Base-by-base conservation (phyloP, 805 yeast genomes). In the Starmerella powellii region DNA sequence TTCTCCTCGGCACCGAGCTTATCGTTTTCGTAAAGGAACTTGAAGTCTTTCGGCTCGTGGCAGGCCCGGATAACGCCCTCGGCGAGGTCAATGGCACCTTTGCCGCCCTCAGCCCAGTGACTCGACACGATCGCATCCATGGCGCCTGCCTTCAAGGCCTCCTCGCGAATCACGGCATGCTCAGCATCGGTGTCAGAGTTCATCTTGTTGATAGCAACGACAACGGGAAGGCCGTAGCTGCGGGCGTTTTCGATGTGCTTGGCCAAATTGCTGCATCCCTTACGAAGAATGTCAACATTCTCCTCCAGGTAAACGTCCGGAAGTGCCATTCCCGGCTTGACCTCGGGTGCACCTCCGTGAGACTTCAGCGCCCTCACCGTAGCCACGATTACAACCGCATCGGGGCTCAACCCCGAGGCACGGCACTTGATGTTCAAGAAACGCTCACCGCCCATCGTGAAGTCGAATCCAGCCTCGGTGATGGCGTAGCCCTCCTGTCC, bases 371-470 rank as follows among this genome's bases (percentile, higher is more conserved):
- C 97, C 59, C 96, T 73, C 3, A 88, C 91, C 27, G 97, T 88
- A 30, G 96, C 95, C 45, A 88, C 97, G 55, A 88, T 74, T 34
- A 88, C 94, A 42, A 88, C 88, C 31, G 81, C 81, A 60, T 87
- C 93, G 30, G 97, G 97, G 31, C 70, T 65, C 45, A 82, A 70
- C 4, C 95, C 95, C 31, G 93, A 80, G 16, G 94, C 72, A 61
- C 97, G 78, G 63, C 96, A 86, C 68, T 88, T 88, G 63, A 88
- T 88, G 68, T 88, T 85, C 65, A 88, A 74, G 67, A 88, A 88
- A 57, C 97, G 74, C 69, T 88, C 98, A 54, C 97, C 97, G 52
- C 98, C 98, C 97, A 88, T 88, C 37, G 96, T 88, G 70, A 91
- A 88, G 64, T 88, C 97, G 66, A 88, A 88, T 40, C 98, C 98